These are phyloP conservation scores for Sphaerulina populicola DNA, from an alignment of 2,329 filamentous ascomycete genomes.

Conservation along the genomic window DNA sequence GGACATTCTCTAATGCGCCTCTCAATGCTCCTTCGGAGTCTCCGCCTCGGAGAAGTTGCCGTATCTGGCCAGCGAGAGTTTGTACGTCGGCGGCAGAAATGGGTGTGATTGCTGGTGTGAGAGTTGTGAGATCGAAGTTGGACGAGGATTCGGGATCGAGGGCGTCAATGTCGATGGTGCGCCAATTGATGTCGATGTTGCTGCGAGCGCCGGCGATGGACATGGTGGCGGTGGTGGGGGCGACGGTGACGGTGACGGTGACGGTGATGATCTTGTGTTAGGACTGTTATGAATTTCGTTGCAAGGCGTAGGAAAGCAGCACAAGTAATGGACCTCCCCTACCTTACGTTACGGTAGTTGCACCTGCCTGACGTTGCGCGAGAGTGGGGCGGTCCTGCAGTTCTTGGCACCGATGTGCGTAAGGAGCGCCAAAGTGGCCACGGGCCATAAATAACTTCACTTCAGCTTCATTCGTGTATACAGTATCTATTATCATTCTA, in stretches of 20 bases:
- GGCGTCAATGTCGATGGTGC: slow-evolving; percentile 90
- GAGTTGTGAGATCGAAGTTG: slow-evolving; percentile 83
- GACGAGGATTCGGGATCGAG: slow-evolving; percentile 79
- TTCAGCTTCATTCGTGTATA: too few relatives aligned
- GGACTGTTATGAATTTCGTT: background rate
- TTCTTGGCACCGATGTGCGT: slow-evolving; percentile 1
- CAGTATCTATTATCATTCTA: too few relatives aligned
- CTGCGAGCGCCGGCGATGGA: slow-evolving; percentile 33
- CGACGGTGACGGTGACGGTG: too few relatives aligned
- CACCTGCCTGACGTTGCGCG: slow-evolving; percentile 9
- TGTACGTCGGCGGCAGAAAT: slow-evolving; percentile 71
- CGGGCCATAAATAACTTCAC: too few relatives aligned
- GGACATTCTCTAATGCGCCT: slow-evolving; percentile 74
- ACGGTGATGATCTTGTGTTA: background rate
- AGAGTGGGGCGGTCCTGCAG: slow-evolving; percentile 2
- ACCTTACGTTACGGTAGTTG: background rate
- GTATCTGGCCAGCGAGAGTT: slow-evolving; percentile 67
- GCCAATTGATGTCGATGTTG: slow-evolving; percentile 50
- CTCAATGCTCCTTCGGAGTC: slow-evolving; percentile 80
- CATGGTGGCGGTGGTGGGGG: slow-evolving; percentile 7
- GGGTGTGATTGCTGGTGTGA: slow-evolving; percentile 68
- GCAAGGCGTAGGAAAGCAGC: background rate
- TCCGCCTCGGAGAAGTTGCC: slow-evolving; percentile 77
- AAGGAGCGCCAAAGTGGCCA: too few relatives aligned
- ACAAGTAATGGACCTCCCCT: too few relatives aligned